Percentiles rank a stretch among this genome's conserved stretches.
Evolutionary conservation across 2,329 filamentous ascomycete genomes (phyloP).

Genomic region (Fusarium camptoceras): DNA sequence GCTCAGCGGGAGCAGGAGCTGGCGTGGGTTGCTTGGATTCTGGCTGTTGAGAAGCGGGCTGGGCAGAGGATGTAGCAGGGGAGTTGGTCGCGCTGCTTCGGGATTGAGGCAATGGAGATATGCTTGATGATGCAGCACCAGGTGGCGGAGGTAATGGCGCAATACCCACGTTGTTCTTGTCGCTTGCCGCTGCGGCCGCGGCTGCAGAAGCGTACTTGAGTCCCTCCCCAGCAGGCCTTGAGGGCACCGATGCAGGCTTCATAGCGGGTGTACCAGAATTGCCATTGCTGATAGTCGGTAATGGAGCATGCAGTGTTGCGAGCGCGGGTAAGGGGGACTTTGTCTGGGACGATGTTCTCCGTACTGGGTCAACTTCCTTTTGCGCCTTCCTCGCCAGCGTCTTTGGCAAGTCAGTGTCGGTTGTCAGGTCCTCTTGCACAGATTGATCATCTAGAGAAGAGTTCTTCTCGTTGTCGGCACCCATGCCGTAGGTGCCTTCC

Average conservation of each 20-base stretch:
- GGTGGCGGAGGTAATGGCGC: slow-evolving; percentile 92
- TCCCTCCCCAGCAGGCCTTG: slow-evolving; percentile 86
- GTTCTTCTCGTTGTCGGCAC: slow-evolving; percentile 81
- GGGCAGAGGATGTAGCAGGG: slow-evolving; percentile 61
- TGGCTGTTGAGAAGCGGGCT: slow-evolving; percentile 57
- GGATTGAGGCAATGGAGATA: slow-evolving; percentile 65
- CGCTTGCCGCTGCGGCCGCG: slow-evolving; percentile 89
- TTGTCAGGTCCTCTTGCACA: slow-evolving; percentile 79
- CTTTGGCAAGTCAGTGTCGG: slow-evolving; percentile 67
- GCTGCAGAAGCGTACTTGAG: slow-evolving; percentile 98
- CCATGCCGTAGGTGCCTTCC: slow-evolving; percentile 87
- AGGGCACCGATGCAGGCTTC: slow-evolving; percentile 92
- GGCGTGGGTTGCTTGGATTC: slow-evolving; percentile 52
- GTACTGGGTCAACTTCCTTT: slow-evolving; percentile 67
- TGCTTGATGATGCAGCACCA: slow-evolving; percentile 61
- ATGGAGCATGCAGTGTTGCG: slow-evolving; percentile 85
- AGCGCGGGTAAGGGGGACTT: slow-evolving; percentile 95
- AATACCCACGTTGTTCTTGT: slow-evolving; percentile 90
- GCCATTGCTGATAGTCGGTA: slow-evolving; percentile 71
- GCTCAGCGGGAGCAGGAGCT: slow-evolving; percentile 44
- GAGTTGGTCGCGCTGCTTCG: slow-evolving; percentile 67
- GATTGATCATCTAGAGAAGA: slow-evolving; percentile 98
- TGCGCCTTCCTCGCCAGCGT: slow-evolving; percentile 66
- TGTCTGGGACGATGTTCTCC: slow-evolving; percentile 85
- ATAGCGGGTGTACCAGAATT: slow-evolving; percentile 70